Conservation (phyloP, 2,329 filamentous ascomycete species). For the Balansia obtecta region DNA sequence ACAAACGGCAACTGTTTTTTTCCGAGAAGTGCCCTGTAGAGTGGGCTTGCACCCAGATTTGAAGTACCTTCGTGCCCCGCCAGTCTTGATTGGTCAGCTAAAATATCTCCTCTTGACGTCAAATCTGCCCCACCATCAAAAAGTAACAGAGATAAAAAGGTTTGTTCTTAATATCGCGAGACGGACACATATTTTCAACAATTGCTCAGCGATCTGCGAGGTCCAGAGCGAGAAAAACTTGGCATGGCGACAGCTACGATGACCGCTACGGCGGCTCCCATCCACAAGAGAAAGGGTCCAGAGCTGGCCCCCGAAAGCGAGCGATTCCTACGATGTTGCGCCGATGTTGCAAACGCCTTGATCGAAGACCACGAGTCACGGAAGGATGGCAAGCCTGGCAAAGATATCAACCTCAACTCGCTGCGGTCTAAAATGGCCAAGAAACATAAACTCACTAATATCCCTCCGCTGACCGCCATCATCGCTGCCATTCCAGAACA, state of each 20-base stretch:
- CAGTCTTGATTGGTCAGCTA: slow-evolving; percentile 5
- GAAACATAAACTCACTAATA: slow-evolving; percentile 79
- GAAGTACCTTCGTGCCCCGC: not conserved
- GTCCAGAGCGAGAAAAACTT: not conserved
- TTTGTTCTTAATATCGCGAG: not conserved
- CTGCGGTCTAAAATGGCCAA: slow-evolving; percentile 79
- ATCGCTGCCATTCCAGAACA: slow-evolving; percentile 98
- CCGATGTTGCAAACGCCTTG: slow-evolving; percentile 84
- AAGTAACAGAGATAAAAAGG: not conserved
- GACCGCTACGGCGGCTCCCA: slow-evolving; percentile 47
- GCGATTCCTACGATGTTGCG: slow-evolving; percentile 84
- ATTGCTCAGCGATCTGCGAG: not conserved
- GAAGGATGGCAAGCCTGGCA: slow-evolving; percentile 60
- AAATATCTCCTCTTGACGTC: no score
- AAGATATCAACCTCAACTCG: slow-evolving; percentile 86
- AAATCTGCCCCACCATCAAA: slow-evolving; percentile 4
- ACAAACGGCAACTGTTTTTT: slow-evolving; percentile 13
- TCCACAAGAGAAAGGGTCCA: slow-evolving; percentile 53
- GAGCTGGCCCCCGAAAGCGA: slow-evolving; percentile 88
- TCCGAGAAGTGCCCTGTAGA: slow-evolving; percentile 8
- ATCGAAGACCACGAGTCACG: slow-evolving; percentile 88
- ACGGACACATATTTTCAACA: not conserved
- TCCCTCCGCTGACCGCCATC: slow-evolving; percentile 89
- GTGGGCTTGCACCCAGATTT: no score
- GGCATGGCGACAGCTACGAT: slow-evolving; percentile 45